Base-by-base conservation (phyloP, 1,284 basidiomycete species). In the Mycosarcoma mackinlayi region DNA sequence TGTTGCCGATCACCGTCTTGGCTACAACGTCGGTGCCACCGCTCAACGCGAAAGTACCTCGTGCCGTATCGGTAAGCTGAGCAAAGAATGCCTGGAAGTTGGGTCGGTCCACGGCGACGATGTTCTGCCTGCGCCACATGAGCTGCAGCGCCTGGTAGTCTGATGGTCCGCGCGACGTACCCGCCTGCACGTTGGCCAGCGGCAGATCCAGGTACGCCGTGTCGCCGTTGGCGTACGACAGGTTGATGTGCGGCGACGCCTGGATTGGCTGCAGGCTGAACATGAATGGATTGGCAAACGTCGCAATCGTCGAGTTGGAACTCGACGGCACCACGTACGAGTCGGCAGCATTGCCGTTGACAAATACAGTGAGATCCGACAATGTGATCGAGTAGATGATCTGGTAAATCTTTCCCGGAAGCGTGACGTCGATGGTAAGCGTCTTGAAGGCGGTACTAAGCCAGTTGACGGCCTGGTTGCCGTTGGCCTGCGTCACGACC, bases 231-330 rank as follows among this genome's bases (percentile, higher is more conserved):
- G 84, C 83, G 21, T 83, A 84, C 10, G 83, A 84, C 39, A 91
- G 80, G 19, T 85, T 85, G 65, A 90, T 87, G 25, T 86, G 85
- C 72, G 90, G 85, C 4, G 85, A 84, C 1, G 87, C 84, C 74
- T 87, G 84, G 21, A 89, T 81, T 34, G 89, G 88, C 77, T 90
- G 88, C 52, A 92, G 80, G 19, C 87, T 87, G 84, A 92, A 92
- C 10, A 88, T 88, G 82, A 92, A 91, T 1, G 91, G 91, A 82
- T 91, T 92, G 82, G 87, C 87, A 79, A 90, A 91, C 61, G 86
- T 84, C 14, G 89, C 90, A 4, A 89, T 68, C 1, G 89, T 89
- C 55, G 85, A 83, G 55, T 87, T 85, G 30, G 61, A 68, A 13
- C 64, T 67, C 33, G 60, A 62, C 1, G 66, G 73, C 13, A 76